phyloP scores from a whole-genome alignment of 306 rosid genomes.

The Pterocarpus macrocarpus region DNA sequence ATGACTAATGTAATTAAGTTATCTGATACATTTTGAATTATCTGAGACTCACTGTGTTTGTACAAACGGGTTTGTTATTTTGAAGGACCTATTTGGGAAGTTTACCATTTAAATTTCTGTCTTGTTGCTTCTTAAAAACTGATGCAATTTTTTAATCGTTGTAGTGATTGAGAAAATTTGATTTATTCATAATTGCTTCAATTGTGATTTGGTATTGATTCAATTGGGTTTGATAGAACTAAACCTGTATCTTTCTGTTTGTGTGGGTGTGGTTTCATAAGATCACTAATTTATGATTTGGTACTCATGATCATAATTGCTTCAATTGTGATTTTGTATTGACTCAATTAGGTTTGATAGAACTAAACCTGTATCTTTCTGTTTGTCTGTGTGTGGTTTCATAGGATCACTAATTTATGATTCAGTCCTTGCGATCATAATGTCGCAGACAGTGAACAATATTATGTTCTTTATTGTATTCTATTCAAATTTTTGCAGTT shows the following conservation, averaged over 20 bases:
- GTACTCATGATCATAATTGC: conserved; percentile 14
- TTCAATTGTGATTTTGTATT: conserved; percentile 9
- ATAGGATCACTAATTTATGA: conserved; percentile 15
- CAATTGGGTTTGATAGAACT: neutral
- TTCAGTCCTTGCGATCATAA: conserved; percentile 8
- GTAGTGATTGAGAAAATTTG: neutral
- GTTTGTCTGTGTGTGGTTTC: conserved; percentile 1
- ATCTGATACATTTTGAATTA: conserved; percentile 22
- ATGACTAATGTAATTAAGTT: neutral
- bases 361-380: neutral
- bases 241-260: neutral
- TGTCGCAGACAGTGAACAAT: neutral
- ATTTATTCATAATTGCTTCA: conserved; percentile 6
- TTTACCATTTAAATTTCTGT: neutral
- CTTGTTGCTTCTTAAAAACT: conserved; percentile 12
- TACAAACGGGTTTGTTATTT: neutral
- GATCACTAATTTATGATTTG: conserved; percentile 18
- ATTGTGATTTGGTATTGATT: conserved; percentile 16
- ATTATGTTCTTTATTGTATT: neutral
- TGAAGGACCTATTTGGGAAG: neutral
- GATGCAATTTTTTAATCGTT: neutral
- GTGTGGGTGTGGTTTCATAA: conserved; percentile 3
- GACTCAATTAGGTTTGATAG: conserved; percentile 7
- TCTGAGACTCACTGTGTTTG: neutral
- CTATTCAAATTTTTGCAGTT: neutral